phyloP scores from a whole-genome alignment of 1,284 basidiomycete species.

The Phaffia rhodozyma region DNA sequence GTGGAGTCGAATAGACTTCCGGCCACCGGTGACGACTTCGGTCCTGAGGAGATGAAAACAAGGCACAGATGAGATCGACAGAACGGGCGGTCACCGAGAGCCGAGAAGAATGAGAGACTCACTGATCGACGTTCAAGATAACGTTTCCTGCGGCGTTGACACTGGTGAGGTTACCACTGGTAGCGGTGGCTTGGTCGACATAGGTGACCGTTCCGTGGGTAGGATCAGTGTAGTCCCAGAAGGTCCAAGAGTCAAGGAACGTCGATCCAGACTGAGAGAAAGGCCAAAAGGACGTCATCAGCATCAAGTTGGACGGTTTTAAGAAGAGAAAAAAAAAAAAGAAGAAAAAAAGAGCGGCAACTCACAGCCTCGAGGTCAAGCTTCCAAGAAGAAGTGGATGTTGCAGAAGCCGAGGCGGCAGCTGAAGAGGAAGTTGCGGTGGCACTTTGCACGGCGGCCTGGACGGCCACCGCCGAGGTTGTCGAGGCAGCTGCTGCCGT shows the following conservation, averaged over 20 bases:
- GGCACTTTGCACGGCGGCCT: conserved; percentile 5
- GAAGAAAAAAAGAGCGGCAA: background rate
- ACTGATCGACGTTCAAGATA: conserved; percentile 68
- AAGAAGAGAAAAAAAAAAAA: background rate
- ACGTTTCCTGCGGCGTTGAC: conserved; percentile 59
- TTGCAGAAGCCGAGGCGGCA: background rate
- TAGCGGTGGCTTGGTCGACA: conserved; percentile 18
- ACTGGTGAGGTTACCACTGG: conserved; percentile 35
- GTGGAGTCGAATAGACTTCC: conserved; percentile 64
- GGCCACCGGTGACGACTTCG: conserved; percentile 47
- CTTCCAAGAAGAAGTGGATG: conserved; percentile 25
- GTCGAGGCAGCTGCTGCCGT: background rate
- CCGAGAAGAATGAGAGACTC: conserved; percentile 26
- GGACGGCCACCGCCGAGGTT: background rate
- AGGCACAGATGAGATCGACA: background rate
- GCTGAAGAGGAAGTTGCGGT: background rate
- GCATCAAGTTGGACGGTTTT: background rate
- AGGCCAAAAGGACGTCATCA: conserved; percentile 1
- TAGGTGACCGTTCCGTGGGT: conserved; percentile 54
- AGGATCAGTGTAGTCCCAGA: conserved; percentile 59
- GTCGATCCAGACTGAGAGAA: conserved; percentile 26
- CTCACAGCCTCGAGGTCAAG: conserved; percentile 26
- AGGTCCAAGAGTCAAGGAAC: conserved; percentile 73
- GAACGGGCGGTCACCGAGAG: background rate
- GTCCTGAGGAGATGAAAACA: conserved; percentile 25